Base-by-base conservation (phyloP, 371 early-diverging fungal species). In the Apophysomyces ossiformis region DNA sequence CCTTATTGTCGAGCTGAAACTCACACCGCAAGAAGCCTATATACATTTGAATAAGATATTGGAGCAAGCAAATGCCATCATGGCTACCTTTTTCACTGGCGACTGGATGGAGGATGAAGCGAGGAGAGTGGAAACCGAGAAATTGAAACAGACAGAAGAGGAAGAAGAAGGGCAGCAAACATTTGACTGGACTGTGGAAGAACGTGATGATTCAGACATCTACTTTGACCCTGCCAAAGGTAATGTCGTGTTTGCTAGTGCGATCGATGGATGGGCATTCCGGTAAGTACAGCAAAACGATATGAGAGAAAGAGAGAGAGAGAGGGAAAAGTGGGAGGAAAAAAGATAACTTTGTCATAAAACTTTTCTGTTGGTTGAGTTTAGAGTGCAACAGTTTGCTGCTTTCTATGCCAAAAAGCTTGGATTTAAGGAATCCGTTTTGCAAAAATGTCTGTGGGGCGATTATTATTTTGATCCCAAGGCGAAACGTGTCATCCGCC, bases 251-350 rank as follows among this genome's bases (percentile, higher is more conserved):
- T 99, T 99, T 77, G 81, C 95, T 0, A 92, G 92, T 60, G 98
- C 99, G 1, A 89, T 93, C 16, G 98, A 99, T 74, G 99, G 99
- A 1, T 99, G 99, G 99, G 99, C 98, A 4, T 99, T 98, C 77
- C 77, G 93, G 89, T 89, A 83, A 69, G 44, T 50, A 4, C 38
- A 37, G 3, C 32, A 26, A 26, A 26, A 26, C 32, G 32, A 2
- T 26, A 2, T 26, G 32, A 0, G 3, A 26, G 2, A 26, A 26
- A 26, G 32, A 26, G 32, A 26, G 56, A 45, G 37, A n/a, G 41
- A n/a, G n/a, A 37, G 18, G 4, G 7, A 47, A 47, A 16, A 6
- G 41, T 41, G 41, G 41, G 5, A 41, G 13, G n/a, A n/a, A 47
- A 18, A 18, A 0, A 47, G 5, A 26, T 26, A 26, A 47, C 47